These are phyloP conservation scores for Penicillium vulpinum DNA, from an alignment of 2,329 filamentous ascomycete species.

Conservation along the genomic window DNA sequence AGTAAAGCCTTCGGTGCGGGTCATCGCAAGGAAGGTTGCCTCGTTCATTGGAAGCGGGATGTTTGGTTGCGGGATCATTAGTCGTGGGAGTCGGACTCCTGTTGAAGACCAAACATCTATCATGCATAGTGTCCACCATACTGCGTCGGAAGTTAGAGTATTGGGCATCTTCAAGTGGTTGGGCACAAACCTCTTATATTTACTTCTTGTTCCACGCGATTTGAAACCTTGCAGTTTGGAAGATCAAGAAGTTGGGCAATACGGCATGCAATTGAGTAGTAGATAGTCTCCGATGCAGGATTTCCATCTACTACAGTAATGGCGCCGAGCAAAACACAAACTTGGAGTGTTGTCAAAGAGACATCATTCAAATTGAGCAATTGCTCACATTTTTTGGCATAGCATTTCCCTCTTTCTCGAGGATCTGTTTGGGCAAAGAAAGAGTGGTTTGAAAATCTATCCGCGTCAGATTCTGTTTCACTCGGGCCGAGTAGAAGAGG, in stretches of 20 bases:
- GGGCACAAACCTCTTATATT: slow-evolving; percentile 25
- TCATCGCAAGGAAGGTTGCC: slow-evolving; percentile 29
- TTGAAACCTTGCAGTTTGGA: slow-evolving; percentile 31
- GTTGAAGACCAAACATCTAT: slow-evolving; percentile 45
- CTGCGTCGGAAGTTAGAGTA: slow-evolving; percentile 16
- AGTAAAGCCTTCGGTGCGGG: background rate
- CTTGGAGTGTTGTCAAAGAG: slow-evolving; percentile 41
- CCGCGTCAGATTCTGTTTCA: background rate
- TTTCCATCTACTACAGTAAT: slow-evolving; percentile 38
- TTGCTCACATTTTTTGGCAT: slow-evolving; percentile 14
- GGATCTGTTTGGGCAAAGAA: slow-evolving; percentile 13
- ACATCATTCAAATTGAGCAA: slow-evolving; percentile 40
- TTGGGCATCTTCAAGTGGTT: background rate
- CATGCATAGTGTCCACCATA: slow-evolving; percentile 47
- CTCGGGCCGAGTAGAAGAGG: background rate
- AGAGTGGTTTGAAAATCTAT: slow-evolving; percentile 12
- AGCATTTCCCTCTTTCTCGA: slow-evolving; percentile 16
- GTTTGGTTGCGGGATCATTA: slow-evolving; percentile 27
- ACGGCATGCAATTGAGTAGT: slow-evolving; percentile 41
- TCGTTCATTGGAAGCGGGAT: slow-evolving; percentile 43
- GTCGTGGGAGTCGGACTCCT: slow-evolving; percentile 37
- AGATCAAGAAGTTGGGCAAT: slow-evolving; percentile 41
- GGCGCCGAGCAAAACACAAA: slow-evolving; percentile 43
- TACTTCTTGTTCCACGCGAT: slow-evolving; percentile 37
- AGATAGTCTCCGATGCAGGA: slow-evolving; percentile 37